Percentiles rank a stretch among this genome's conserved stretches.
These are phyloP conservation scores for Pneumocystis carinii DNA, from an alignment of 1,139 yeast species.

Conservation along the genomic window DNA sequence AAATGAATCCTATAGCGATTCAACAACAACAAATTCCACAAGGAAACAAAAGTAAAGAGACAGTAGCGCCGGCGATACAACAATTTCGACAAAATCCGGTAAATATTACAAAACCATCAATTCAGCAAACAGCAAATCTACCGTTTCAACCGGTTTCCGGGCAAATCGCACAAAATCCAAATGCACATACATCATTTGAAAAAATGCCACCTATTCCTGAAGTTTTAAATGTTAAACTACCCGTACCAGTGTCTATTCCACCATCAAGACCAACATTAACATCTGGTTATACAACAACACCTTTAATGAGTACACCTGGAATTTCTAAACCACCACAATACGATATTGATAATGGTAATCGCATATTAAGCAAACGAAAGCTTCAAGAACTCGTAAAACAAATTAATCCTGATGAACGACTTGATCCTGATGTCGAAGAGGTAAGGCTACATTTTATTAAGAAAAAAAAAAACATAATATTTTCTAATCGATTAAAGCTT, in stretches of 20 bases:
- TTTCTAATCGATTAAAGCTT: constrained; percentile 69
- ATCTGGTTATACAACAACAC: constrained; percentile 71
- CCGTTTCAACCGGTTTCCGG: constrained; percentile 33
- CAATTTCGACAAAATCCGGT: constrained; percentile 18
- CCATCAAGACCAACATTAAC: constrained; percentile 66
- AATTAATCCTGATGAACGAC: constrained; percentile 39
- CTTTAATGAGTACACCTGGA: constrained; percentile 60
- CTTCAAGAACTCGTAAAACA: constrained; percentile 70
- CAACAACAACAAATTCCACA: constrained; percentile 11
- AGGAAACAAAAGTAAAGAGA: constrained; percentile 17
- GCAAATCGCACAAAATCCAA: constrained; percentile 27
- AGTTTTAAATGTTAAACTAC: constrained; percentile 34
- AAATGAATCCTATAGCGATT: not conserved
- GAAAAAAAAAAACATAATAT: constrained; percentile 62
- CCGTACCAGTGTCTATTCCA: constrained; percentile 46
- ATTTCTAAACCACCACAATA: constrained; percentile 61
- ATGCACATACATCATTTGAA: not conserved
- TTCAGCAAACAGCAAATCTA: constrained; percentile 17
- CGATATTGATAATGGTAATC: constrained; percentile 52
- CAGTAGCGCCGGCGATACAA: constrained; percentile 22
- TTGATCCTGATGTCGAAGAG: constrained; percentile 37
- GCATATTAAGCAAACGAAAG: constrained; percentile 79
- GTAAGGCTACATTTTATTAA: constrained; percentile 38
- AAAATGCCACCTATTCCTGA: constrained; percentile 58
- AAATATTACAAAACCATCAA: not conserved